Evolutionary conservation across 768 basidiomycete species (phyloP), one percentile per base, ranked within the genome.

Genomic region (Mrakia blollopis): DNA sequence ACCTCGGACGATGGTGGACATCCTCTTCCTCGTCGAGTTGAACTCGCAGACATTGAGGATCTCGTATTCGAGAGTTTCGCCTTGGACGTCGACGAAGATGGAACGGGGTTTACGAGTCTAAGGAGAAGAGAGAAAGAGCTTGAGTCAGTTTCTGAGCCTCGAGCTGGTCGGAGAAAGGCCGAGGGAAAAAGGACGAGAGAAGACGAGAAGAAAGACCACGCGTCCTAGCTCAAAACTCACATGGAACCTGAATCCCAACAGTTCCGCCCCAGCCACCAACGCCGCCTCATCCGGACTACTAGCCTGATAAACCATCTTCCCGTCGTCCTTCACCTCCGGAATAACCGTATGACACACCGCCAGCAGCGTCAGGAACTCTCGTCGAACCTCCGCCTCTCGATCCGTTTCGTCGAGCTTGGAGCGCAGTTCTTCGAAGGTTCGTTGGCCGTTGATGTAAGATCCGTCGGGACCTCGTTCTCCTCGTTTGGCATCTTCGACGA

Each of bases 261-360:
- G 82, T 81, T 98, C 94, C 0, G 97, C 97, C 8, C 97, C 97
- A 0, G 91, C 89, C 0, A 99, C 97, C 60, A 99, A 85, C 2
- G 97, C 97, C 0, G 94, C 97, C 83, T 99, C 96, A 81, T 98
- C 97, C 0, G 97, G 97, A 85, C 94, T 96, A 79, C 93, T 95
- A 2, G 97, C 97, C 83, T 99, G 97, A 81, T 91, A 99, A 14
- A 90, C 86, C 79, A 92, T 91, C 86, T 94, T 96, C n/a, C 88
- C 94, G 39, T 86, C 86, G 80, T 88, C 86, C 80, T 88, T 89
- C 73, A 90, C 84, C 84, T 98, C 97, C 2, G 97, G 97, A 81
- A 98, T 98, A 80, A 99, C 97, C 0, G 97, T 98, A 82, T 99
- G 97, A 80, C 97, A 99, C 47, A 98, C 94, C 2, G 96, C 91